Percentiles rank a stretch among this genome's conserved stretches.
These are phyloP conservation scores for Teratosphaeria epicoccoides DNA, from an alignment of 2,329 filamentous ascomycete genomes.

Conservation along the genomic window DNA sequence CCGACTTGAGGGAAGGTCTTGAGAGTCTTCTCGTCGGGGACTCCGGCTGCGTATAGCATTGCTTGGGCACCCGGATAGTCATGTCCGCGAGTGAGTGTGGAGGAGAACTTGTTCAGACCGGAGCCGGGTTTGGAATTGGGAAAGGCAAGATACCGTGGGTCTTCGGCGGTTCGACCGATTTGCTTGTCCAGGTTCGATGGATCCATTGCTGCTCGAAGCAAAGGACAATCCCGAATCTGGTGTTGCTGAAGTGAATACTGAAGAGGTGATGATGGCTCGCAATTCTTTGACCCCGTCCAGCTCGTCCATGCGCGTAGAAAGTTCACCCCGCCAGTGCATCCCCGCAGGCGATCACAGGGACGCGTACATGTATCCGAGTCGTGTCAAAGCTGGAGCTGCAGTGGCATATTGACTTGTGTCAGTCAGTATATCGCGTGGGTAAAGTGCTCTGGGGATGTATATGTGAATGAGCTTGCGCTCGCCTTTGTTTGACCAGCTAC, in stretches of 20 bases:
- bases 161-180: slow-evolving; percentile 27
- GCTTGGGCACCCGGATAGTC: slow-evolving; percentile 89
- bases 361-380: too few relatives aligned
- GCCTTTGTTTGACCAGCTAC: neutral
- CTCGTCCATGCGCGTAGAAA: neutral
- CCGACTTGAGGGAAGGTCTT: slow-evolving; percentile 85
- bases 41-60: slow-evolving; percentile 89
- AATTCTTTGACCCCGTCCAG: neutral
- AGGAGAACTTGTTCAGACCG: slow-evolving; percentile 78
- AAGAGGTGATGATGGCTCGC: neutral
- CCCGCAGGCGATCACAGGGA: neutral
- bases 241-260: too few relatives aligned
- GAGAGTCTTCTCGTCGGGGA: slow-evolving; percentile 74
- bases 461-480: neutral
- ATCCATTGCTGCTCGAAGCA: slow-evolving; percentile 20
- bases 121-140: slow-evolving; percentile 43
- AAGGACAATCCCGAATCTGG: too few relatives aligned
- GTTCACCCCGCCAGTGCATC: neutral
- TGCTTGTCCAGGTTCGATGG: slow-evolving; percentile 27
- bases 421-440: too few relatives aligned
- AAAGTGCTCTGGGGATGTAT: too few relatives aligned
- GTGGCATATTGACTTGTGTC: too few relatives aligned
- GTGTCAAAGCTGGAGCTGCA: neutral
- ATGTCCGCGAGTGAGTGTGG: slow-evolving; percentile 70
- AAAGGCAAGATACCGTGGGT: slow-evolving; percentile 47